These are phyloP conservation scores for Magnolia kwangsiensis DNA, from an alignment of 164 flowering plant species.

Conservation along the genomic window DNA sequence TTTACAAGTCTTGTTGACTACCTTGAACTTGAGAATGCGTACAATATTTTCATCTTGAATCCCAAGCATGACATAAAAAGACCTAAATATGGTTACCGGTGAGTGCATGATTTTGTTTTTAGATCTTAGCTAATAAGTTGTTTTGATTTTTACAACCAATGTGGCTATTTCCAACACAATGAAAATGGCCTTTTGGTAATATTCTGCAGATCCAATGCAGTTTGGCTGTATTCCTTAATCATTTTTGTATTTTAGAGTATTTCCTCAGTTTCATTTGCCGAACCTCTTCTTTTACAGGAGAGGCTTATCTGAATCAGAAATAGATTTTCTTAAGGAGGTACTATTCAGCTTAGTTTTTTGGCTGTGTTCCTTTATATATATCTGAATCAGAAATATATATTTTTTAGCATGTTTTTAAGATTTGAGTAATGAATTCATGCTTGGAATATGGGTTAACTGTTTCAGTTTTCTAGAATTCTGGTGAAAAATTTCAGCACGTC, in stretches of 20 bases:
- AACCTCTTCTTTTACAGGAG: slow-evolving; percentile 50
- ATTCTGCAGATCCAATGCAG: not conserved
- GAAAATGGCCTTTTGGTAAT: not conserved
- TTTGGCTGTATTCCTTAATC: not conserved
- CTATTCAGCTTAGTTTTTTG: slow-evolving; percentile 1
- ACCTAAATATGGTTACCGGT: slow-evolving; percentile 86
- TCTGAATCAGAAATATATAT: not conserved
- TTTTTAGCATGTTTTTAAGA: not conserved
- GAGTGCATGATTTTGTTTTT: slow-evolving; percentile 11
- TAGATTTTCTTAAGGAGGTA: slow-evolving; percentile 79
- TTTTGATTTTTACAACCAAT: not conserved
- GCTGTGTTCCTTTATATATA: not conserved
- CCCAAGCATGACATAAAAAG: slow-evolving; percentile 51
- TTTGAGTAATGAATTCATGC: too few relatives aligned
- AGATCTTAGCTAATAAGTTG: not conserved
- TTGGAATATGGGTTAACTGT: too few relatives aligned
- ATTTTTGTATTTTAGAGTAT: not conserved
- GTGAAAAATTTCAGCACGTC: too few relatives aligned
- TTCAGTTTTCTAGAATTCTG: too few relatives aligned
- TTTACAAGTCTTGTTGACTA: slow-evolving; percentile 73
- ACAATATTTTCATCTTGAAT: slow-evolving; percentile 82
- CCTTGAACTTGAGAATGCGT: slow-evolving; percentile 78
- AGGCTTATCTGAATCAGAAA: slow-evolving; percentile 87
- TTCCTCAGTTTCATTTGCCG: slow-evolving; percentile 2
- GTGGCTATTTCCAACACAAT: slow-evolving; percentile 1